Evolutionary conservation across 148 eudicot genomes (phyloP).

Genomic region (Cornus controversa): DNA sequence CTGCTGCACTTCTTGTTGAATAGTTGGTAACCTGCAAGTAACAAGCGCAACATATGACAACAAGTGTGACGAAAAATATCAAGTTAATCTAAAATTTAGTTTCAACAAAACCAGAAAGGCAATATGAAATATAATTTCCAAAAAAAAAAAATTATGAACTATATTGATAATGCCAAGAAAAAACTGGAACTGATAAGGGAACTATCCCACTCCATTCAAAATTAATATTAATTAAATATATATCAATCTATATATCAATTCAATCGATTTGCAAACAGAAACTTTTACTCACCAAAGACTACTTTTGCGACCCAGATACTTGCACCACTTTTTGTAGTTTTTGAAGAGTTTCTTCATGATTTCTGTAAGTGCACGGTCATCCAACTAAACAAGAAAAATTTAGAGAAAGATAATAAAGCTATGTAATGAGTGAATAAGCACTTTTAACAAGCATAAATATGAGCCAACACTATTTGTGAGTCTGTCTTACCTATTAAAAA

Average conservation of each 20-base stretch:
- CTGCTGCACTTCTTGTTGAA: constrained; percentile 65
- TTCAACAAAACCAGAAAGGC: background rate
- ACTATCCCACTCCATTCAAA: background rate
- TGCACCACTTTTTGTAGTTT: constrained; percentile 65
- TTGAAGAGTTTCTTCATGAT: constrained; percentile 62
- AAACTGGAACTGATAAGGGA: background rate
- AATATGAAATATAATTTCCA: background rate
- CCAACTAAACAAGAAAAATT: constrained; percentile 28
- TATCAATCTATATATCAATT: too few species aligned
- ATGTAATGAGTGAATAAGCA: background rate
- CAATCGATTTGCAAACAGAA: background rate
- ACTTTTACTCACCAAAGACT: constrained; percentile 49
- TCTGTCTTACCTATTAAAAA: too few species aligned
- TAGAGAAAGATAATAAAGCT: background rate
- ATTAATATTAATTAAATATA: background rate
- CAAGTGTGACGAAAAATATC: background rate
- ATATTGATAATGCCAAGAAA: background rate
- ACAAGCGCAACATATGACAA: background rate
- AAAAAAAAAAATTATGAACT: background rate
- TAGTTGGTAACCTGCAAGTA: constrained; percentile 46
- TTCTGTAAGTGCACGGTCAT: constrained; percentile 48
- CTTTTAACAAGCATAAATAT: background rate
- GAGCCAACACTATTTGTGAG: background rate
- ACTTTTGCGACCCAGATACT: constrained; percentile 57
- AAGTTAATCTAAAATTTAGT: background rate